Percentiles rank a stretch among this genome's conserved stretches.
phyloP scores from a whole-genome alignment of 345 rosid species.

The Cardamine chenopodiifolia region DNA sequence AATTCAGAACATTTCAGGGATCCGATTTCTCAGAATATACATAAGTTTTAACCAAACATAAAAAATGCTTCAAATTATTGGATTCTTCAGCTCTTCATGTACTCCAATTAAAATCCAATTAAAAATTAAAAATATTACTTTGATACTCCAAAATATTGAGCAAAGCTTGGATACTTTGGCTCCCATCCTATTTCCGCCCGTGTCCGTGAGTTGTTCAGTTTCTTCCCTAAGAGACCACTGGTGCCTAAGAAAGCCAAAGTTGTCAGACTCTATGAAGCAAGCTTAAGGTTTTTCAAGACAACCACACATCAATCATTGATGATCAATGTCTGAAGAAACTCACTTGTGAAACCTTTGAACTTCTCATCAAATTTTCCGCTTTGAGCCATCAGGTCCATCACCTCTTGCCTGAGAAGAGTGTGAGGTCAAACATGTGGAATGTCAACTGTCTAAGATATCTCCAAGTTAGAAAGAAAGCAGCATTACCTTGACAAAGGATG shows the following conservation, averaged over 20 bases:
- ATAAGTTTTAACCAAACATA: constrained; percentile 1
- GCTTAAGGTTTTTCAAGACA: background rate
- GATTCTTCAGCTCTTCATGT: background rate
- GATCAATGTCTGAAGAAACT: constrained; percentile 27
- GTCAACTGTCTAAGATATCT: background rate
- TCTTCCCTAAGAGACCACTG: constrained; percentile 81
- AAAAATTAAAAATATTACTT: constrained; percentile 35
- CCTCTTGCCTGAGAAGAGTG: constrained; percentile 68
- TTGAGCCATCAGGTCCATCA: constrained; percentile 81
- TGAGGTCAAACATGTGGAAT: background rate
- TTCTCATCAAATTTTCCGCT: constrained; percentile 73
- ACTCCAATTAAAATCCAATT: background rate
- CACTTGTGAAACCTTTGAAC: constrained; percentile 80
- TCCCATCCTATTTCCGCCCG: constrained; percentile 83
- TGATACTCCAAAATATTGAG: constrained; percentile 64
- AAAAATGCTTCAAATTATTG: background rate
- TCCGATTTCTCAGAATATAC: background rate
- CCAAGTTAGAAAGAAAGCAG: constrained; percentile 1
- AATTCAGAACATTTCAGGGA: constrained; percentile 3
- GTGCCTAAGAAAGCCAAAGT: constrained; percentile 61
- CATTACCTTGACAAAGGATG: constrained; percentile 87
- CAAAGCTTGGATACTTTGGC: constrained; percentile 83
- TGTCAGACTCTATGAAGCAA: constrained; percentile 9
- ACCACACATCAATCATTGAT: background rate
- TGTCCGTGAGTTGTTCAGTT: constrained; percentile 75